Evolutionary conservation across 2,329 filamentous ascomycete species (phyloP).

Genomic region (Fusarium tanahbumbuense): DNA sequence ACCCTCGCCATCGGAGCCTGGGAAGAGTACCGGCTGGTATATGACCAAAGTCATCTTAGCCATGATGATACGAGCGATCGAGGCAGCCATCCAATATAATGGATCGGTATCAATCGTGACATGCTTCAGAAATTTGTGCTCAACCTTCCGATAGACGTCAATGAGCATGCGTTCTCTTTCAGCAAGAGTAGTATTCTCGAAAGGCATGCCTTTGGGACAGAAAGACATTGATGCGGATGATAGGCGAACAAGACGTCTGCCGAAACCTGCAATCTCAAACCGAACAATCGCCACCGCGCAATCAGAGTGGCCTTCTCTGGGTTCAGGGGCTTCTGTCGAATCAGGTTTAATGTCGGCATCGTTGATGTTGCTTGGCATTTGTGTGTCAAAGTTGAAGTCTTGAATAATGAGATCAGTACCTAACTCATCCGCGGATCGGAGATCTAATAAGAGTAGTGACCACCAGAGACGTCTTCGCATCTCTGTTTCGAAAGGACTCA

Average conservation of each 20-base stretch:
- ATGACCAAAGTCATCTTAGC: slow-evolving; percentile 83
- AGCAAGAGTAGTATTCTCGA: slow-evolving; percentile 44
- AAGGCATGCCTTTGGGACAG: slow-evolving; percentile 45
- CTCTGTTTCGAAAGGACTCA: slow-evolving; percentile 69
- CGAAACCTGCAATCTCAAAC: slow-evolving; percentile 62
- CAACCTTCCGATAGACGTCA: slow-evolving; percentile 64
- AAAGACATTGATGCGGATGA: slow-evolving; percentile 51
- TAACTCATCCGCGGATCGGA: slow-evolving; percentile 65
- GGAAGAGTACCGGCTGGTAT: slow-evolving; percentile 77
- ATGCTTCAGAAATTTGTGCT: slow-evolving; percentile 65
- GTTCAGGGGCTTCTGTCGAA: slow-evolving; percentile 59
- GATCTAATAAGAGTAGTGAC: slow-evolving; percentile 68
- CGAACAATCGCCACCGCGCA: slow-evolving; percentile 61
- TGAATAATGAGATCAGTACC: slow-evolving; percentile 60
- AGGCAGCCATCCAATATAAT: slow-evolving; percentile 75
- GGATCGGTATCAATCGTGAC: slow-evolving; percentile 61
- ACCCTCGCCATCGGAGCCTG: slow-evolving; percentile 64
- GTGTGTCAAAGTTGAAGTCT: slow-evolving; percentile 59
- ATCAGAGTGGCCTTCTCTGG: slow-evolving; percentile 64
- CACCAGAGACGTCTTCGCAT: slow-evolving; percentile 72
- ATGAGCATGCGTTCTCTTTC: slow-evolving; percentile 61
- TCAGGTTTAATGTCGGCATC: slow-evolving; percentile 61
- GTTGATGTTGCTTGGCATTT: slow-evolving; percentile 63
- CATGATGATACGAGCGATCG: slow-evolving; percentile 76
- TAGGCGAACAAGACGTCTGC: slow-evolving; percentile 51